Evolutionary conservation across 1,284 basidiomycete species (phyloP), one percentile per base, ranked within the genome.

Genomic region (Moniliella sp.): DNA sequence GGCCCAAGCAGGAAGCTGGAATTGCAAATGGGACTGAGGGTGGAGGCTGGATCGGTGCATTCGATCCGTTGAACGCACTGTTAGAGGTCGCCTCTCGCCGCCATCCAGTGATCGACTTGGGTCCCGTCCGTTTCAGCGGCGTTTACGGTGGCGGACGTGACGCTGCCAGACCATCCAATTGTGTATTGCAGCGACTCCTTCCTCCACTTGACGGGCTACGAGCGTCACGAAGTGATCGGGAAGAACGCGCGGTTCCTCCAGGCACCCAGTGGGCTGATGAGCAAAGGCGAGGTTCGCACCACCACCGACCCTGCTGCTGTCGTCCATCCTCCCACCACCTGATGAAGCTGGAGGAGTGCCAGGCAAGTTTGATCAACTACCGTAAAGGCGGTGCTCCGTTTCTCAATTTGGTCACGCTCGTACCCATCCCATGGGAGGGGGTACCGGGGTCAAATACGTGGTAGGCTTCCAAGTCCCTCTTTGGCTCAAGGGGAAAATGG

Each of bases 121-220:
- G 86, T 5, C 81, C 86, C 0, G 79, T 94, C 21, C 88, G 94
- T 60, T 66, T 77, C 78, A 2, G 84, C 80, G 54, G 73, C 78
- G 5, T 93, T 94, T 59, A 69, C 78, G 42, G 77, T 94, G 31
- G 75, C 76, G 34, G 84, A 93, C 56, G 70, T 75, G 12, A 71
- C 77, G 9, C 66, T 76, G 30, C 72, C 72, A 45, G 83, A 93
- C 51, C 67, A 67, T 29, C 82, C 84, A 1, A 75, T 93, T 50
- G 74, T 91, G 7, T 91, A 86, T 48, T 80, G 78, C 36, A 78
- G 74, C 8, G 79, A 78, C 15, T 68, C 66, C 0, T 91, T 91
- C 56, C 74, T 68, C 50, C 65, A 67, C 15, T 67, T 93, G 39
- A 93, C 83, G 0, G 83, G 82, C 0, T 93, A 91, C 59, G 50